A percentile compares a stretch with the other conserved stretches of the same genome.
These are phyloP conservation scores for Amoeboaphelidium occidentale DNA, from an alignment of 371 early-diverging fungal genomes.

Conservation along the genomic window DNA sequence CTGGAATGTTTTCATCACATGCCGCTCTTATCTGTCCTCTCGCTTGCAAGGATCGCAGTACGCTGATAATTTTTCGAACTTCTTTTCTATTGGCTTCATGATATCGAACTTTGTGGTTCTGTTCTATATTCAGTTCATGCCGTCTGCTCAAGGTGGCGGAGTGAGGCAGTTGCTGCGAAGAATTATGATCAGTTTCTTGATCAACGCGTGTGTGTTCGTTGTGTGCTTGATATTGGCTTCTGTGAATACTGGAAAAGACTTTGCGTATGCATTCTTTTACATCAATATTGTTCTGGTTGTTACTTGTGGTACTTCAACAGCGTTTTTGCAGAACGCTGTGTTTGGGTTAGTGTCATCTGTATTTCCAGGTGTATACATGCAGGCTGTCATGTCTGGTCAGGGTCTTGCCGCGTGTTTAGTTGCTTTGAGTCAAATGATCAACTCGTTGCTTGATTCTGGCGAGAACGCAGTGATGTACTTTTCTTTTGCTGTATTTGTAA, in stretches of 20 bases:
- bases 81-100: constrained; percentile 38
- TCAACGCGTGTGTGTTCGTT: constrained; percentile 20
- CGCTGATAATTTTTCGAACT: constrained; percentile 41
- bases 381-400: constrained; percentile 34
- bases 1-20: constrained; percentile 62
- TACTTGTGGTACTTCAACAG: constrained; percentile 30
- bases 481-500: background rate
- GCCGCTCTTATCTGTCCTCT: constrained; percentile 36
- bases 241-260: constrained; percentile 1
- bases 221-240: constrained; percentile 15
- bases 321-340: constrained; percentile 34
- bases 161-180: constrained; percentile 10
- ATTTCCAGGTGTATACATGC: constrained; percentile 38
- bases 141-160: too few relatives aligned
- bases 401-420: constrained; percentile 19
- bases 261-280: constrained; percentile 25
- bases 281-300: constrained; percentile 27
- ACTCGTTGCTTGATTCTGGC: background rate
- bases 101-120: constrained; percentile 27
- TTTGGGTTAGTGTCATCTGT: constrained; percentile 46
- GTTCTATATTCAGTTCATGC: constrained; percentile 24
- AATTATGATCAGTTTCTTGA: constrained; percentile 15
- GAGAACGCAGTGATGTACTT: background rate
- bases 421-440: constrained; percentile 10
- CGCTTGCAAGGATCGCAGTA: constrained; percentile 30